Evolutionary conservation across 768 basidiomycete genomes (phyloP), one percentile per base, ranked within the genome.

Genomic region (Lyophyllum atratum): DNA sequence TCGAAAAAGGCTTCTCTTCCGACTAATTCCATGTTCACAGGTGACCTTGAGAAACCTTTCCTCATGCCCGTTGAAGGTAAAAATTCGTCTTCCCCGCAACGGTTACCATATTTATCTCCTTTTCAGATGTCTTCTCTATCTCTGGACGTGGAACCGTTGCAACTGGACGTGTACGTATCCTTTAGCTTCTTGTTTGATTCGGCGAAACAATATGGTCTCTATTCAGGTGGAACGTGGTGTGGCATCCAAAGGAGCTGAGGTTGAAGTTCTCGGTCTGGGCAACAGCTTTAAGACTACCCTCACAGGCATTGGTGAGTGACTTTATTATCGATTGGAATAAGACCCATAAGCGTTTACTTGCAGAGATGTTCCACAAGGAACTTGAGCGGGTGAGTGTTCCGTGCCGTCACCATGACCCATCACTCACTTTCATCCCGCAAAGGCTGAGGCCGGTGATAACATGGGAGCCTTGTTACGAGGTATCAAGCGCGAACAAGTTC

Each of bases 301-400:
- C 54, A 99, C 95, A 67, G 97, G 97, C 66, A 92, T 95, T 70
- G 93, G 89, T 89, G 63, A 52, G 85, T 75, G 1, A 8, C 56
- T 21, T 43, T 45, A 31, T 0, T 22, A 39, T 0, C 9, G 22
- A 17, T 1, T 26, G 7, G 17, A 7, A 48, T 24, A 54, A 34
- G 24, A 6, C 47, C 37, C 37, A 29, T 1, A 17, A 39, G 15
- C 54, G 19, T 34, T n/a, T 29, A 15, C 39, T 61, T 17, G 26
- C 64, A 95, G 96, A 98, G 76, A 98, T 97, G 93, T 98, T 98
- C 87, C 96, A 97, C 83, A 98, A 97, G 80, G 97, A 99, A 77
- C 85, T 99, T 54, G 97, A 99, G 34, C 87, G 95, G 54, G 91
- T 89, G 73, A 40, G 81, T 65, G 17, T n/a, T 19, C 4, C n/a